Percentiles rank a stretch among this genome's conserved stretches.
Evolutionary conservation across 148 eudicot genomes (phyloP).

Genomic region (Silene conica): DNA sequence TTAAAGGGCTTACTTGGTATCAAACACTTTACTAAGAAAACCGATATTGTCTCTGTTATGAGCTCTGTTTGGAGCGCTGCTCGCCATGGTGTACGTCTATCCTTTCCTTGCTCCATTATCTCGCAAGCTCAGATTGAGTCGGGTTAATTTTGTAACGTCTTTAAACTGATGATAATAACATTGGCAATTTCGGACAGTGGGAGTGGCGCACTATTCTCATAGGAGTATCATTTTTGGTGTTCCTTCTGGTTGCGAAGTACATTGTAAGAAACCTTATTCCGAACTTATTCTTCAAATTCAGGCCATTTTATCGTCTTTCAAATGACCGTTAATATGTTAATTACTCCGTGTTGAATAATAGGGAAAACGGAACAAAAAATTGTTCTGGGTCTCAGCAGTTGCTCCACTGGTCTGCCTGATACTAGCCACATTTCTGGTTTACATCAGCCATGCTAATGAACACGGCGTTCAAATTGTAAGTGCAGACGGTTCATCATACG

Average conservation of each 20-base stretch:
- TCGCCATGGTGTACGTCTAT: slow-evolving; percentile 44
- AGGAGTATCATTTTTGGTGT: slow-evolving; percentile 54
- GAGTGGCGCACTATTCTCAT: slow-evolving; percentile 75
- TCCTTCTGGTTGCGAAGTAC: slow-evolving; percentile 61
- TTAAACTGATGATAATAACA: neutral
- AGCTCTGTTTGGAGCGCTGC: slow-evolving; percentile 33
- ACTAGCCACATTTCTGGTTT: slow-evolving; percentile 49
- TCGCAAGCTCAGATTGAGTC: too few relatives aligned
- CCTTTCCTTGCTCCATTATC: too few relatives aligned
- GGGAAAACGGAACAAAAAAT: slow-evolving; percentile 50
- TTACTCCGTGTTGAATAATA: neutral
- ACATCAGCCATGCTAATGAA: slow-evolving; percentile 45
- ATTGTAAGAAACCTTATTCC: slow-evolving; percentile 38
- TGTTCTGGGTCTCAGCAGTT: slow-evolving; percentile 59
- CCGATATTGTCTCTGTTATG: slow-evolving; percentile 54
- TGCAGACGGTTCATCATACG: neutral
- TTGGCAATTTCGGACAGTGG: slow-evolving; percentile 43
- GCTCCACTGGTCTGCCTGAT: slow-evolving; percentile 45
- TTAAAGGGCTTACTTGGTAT: slow-evolving; percentile 69
- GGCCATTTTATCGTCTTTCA: neutral
- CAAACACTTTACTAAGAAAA: slow-evolving; percentile 44
- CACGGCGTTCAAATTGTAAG: slow-evolving; percentile 60
- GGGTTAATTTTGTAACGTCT: too few relatives aligned
- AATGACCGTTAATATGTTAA: slow-evolving; percentile 4
- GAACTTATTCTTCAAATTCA: neutral